These are phyloP conservation scores for Oidium heveae DNA, from an alignment of 2,329 filamentous ascomycete species.

Conservation along the genomic window DNA sequence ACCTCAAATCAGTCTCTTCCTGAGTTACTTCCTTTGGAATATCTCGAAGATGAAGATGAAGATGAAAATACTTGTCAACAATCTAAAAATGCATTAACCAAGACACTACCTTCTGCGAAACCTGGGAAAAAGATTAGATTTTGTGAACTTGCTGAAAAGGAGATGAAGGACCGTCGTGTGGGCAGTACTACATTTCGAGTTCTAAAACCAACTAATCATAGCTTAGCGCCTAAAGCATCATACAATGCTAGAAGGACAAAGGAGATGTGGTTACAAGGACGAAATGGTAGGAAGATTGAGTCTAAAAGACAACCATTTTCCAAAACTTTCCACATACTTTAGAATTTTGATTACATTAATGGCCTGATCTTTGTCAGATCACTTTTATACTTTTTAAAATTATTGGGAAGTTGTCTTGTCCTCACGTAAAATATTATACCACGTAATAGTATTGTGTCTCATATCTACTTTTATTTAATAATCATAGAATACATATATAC, in stretches of 20 bases:
- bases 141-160: conserved; percentile 7
- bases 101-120: neutral
- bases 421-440: no score
- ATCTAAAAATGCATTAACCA: neutral
- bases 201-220: conserved; percentile 4
- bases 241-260: conserved; percentile 8
- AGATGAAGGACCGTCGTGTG: conserved; percentile 9
- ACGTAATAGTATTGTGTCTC: no score
- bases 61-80: neutral
- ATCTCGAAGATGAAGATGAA: conserved; percentile 9
- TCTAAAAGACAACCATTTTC: neutral
- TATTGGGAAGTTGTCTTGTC: no score
- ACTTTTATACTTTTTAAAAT: no score
- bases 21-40: conserved; percentile 11
- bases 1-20: conserved; percentile 5
- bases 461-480: no score
- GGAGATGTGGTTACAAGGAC: conserved; percentile 10
- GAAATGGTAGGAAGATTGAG: neutral
- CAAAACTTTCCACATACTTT: neutral
- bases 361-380: no score
- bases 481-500: no score
- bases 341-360: neutral
- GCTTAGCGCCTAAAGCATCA: conserved; percentile 11
- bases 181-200: conserved; percentile 13
- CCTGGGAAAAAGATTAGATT: conserved; percentile 10